Evolutionary conservation across 1,284 basidiomycete species (phyloP), one percentile per base, ranked within the genome.

Genomic region (Inonotus obliquus): DNA sequence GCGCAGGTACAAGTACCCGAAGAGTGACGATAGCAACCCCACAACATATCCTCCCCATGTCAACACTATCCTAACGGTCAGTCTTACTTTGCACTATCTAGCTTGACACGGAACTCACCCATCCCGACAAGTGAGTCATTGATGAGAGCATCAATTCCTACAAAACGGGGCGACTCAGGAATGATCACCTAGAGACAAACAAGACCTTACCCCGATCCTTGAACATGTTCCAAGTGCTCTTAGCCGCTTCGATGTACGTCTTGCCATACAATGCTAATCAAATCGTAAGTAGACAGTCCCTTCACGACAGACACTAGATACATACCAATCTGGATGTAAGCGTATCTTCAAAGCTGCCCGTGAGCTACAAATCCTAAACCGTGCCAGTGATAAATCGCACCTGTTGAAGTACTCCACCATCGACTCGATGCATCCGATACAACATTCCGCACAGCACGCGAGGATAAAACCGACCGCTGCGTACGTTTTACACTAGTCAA

Each of bases 141-240:
- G 69, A 94, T 81, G 17, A 96, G 74, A 0, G 89, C 91, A 69
- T 92, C 89, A 66, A 95, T 89, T 27, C 87, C 80, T 81, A 65
- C 19, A 9, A n/a, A 60, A 32, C 27, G 47, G 1, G 1, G 35
- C 39, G 21, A 14, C 23, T 54, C 17, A 52, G 29, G 17, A 49
- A 32, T 6, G 57, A 51, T 44, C 1, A 21, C 17, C 41, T 44
- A 44, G 41, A 17, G 17, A 44, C 17, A 44, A 21, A 44, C n/a
- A 21, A 7, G 19, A 44, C 13, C 70, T 38, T 70, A 77, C 88
- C 94, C 61, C 92, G 83, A 69, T 95, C 89, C 69, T 84, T 86
- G 76, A 96, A 85, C 59, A 95, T 72, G n/a, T 81, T 79, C 92
- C 92, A 96, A 0, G 94, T 94, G 71, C 94, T 92, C 73, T 91